Conservation (phyloP, 1,284 basidiomycete species). For the Naganishia sp. region DNA sequence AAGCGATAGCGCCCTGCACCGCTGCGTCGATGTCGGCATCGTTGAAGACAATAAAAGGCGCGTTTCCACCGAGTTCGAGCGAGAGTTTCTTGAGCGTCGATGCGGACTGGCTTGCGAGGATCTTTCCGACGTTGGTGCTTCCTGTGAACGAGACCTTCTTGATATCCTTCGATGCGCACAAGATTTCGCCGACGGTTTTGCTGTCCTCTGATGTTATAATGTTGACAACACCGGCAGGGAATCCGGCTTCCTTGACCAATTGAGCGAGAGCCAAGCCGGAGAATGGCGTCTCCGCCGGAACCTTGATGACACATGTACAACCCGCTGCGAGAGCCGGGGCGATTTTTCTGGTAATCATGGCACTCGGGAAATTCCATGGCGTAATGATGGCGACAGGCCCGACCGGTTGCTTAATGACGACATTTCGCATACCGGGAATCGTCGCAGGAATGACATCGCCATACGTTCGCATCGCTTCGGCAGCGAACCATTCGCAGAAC, state of each 20-base stretch:
- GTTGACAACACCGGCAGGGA: conserved; percentile 94
- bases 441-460: conserved; percentile 82
- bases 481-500: conserved; percentile 83
- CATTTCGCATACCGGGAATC: conserved; percentile 70
- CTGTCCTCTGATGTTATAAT: conserved; percentile 65
- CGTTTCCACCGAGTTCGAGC: conserved; percentile 72
- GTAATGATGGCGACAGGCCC: conserved; percentile 59
- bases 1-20: conserved; percentile 82
- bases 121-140: conserved; percentile 86
- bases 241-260: conserved; percentile 81
- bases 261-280: conserved; percentile 85
- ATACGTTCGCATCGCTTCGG: conserved; percentile 73
- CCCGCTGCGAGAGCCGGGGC: conserved; percentile 77
- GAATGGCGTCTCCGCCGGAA: conserved; percentile 93
- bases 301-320: conserved; percentile 94
- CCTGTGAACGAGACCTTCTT: conserved; percentile 89
- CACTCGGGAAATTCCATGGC: conserved; percentile 73
- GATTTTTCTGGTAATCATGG: conserved; percentile 68
- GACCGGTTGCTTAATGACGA: conserved; percentile 92
- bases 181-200: conserved; percentile 44
- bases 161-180: conserved; percentile 41
- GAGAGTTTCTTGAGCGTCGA: conserved; percentile 92
- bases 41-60: conserved; percentile 69
- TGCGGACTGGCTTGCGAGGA: conserved; percentile 78
- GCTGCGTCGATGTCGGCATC: conserved; percentile 93